Evolutionary conservation across 192 early-diverging fungal species (phyloP).

Genomic region (Podila minutissima): DNA sequence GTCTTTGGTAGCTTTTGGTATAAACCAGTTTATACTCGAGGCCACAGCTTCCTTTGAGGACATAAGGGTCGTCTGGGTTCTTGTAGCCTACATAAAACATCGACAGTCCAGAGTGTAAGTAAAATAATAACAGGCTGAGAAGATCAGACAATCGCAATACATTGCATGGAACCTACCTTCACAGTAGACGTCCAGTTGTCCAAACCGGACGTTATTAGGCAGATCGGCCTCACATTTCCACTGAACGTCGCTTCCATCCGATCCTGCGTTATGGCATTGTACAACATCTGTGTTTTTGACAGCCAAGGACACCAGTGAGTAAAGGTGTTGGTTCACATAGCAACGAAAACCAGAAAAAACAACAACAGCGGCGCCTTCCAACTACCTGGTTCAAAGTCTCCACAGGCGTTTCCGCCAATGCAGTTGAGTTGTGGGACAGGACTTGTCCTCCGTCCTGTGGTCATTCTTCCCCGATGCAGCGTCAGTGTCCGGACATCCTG

Average conservation of each 20-base stretch:
- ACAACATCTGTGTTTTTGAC: slow-evolving; percentile 22
- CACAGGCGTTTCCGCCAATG: slow-evolving; percentile 55
- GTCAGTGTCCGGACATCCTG: slow-evolving; percentile 52
- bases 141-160: not conserved
- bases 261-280: slow-evolving; percentile 55
- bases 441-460: slow-evolving; percentile 47
- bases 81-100: slow-evolving; percentile 24
- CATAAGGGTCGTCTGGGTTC: slow-evolving; percentile 54
- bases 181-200: slow-evolving; percentile 51
- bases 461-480: slow-evolving; percentile 44
- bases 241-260: slow-evolving; percentile 58
- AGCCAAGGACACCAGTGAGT: not conserved
- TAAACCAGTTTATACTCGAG: slow-evolving; percentile 53
- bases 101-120: not conserved
- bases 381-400: slow-evolving; percentile 44
- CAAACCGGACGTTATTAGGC: slow-evolving; percentile 50
- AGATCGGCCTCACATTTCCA: slow-evolving; percentile 60
- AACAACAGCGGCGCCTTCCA: not conserved
- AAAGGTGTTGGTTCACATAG: not conserved
- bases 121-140: not conserved
- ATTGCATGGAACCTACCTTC: slow-evolving; percentile 22
- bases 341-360: too few relatives aligned
- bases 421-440: slow-evolving; percentile 54
- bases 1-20: slow-evolving; percentile 7
- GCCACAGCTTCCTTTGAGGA: slow-evolving; percentile 55